Conservation (phyloP, 345 rosid species). For the Gossypium arboreum region DNA sequence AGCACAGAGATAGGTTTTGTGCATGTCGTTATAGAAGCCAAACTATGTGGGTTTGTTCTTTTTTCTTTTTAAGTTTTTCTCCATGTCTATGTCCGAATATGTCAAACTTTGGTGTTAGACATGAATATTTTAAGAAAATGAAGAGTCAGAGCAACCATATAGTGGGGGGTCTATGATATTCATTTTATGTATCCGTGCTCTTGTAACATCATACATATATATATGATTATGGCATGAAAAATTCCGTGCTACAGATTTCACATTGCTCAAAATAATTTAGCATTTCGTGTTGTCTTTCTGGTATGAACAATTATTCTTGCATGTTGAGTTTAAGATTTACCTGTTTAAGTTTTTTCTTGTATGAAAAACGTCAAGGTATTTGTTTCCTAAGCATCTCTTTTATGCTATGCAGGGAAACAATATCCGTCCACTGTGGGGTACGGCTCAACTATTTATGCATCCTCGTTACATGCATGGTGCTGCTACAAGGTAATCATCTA, state of each 20-base stretch:
- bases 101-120: too few relatives aligned
- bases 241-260: neutral
- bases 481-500: slow-evolving; percentile 71
- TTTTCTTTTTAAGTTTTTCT: too few relatives aligned
- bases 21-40: too few relatives aligned
- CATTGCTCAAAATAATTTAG: neutral
- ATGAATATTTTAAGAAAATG: neutral
- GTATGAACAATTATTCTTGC: neutral
- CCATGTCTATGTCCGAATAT: too few relatives aligned
- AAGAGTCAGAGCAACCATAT: neutral
- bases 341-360: neutral
- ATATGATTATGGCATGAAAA: neutral
- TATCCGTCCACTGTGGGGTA: slow-evolving; percentile 83
- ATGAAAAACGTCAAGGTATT: neutral
- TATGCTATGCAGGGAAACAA: slow-evolving; percentile 54
- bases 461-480: slow-evolving; percentile 98
- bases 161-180: too few relatives aligned
- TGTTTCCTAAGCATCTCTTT: neutral
- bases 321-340: neutral
- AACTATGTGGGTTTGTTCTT: too few relatives aligned
- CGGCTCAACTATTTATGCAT: slow-evolving; percentile 92
- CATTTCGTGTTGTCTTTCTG: neutral
- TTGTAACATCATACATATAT: neutral
- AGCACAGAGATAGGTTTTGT: too few relatives aligned
- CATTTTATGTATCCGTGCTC: neutral